phyloP scores from a whole-genome alignment of 2,329 filamentous ascomycete species.

The Fusarium udum region DNA sequence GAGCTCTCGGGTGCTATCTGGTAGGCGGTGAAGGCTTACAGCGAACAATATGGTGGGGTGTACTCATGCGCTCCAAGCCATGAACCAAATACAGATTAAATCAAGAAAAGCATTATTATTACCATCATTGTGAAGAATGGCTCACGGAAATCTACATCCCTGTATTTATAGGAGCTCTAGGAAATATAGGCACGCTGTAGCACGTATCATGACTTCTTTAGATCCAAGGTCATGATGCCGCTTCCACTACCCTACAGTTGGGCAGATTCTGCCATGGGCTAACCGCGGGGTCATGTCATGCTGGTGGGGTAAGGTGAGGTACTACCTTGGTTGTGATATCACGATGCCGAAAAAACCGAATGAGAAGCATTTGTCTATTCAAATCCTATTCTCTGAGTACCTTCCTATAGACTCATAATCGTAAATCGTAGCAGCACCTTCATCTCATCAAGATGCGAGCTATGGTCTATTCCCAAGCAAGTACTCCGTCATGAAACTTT shows the following conservation, averaged over 20 bases:
- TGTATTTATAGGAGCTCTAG: neutral
- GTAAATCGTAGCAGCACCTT: conserved; percentile 7
- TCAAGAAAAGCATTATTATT: no score
- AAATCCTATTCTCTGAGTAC: neutral
- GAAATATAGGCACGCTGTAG: neutral
- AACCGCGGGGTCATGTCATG: conserved; percentile 40
- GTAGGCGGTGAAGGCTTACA: conserved; percentile 19
- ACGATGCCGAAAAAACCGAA: neutral
- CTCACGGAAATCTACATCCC: no score
- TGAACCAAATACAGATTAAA: neutral
- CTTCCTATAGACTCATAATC: neutral
- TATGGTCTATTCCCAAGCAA: conserved; percentile 32
- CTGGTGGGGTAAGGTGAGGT: conserved; percentile 30
- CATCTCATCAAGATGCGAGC: conserved; percentile 15
- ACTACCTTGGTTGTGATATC: neutral
- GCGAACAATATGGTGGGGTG: neutral
- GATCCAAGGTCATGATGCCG: conserved; percentile 8
- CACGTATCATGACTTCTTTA: conserved; percentile 7
- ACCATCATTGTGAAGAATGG: no score
- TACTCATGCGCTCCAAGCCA: neutral
- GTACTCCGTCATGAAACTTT: conserved; percentile 22
- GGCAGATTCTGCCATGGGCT: conserved; percentile 41
- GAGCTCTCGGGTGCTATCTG: neutral
- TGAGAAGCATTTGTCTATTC: neutral
- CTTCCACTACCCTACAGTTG: conserved; percentile 9